Evolutionary conservation across 441 rosid genomes (phyloP).

Genomic region (Rhodomyrtus psidioides): DNA sequence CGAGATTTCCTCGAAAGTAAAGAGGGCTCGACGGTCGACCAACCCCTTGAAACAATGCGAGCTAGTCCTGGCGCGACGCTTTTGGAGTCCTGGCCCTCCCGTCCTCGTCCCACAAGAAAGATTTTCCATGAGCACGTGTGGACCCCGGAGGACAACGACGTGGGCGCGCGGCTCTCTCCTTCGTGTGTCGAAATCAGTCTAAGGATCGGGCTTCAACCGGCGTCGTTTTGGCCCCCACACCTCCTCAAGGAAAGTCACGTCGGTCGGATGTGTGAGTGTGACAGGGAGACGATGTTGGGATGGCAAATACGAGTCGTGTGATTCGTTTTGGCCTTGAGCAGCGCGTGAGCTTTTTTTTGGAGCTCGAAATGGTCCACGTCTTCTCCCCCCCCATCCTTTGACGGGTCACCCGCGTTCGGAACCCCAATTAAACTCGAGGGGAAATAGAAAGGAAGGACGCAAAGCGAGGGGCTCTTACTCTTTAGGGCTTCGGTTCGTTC

Average conservation of each 20-base stretch:
- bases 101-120: not conserved
- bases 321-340: not conserved
- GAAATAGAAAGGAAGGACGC: not conserved
- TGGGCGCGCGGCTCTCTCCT: no score
- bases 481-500: not conserved
- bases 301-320: not conserved
- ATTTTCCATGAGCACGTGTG: not conserved
- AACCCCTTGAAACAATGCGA: not conserved
- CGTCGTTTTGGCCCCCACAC: not conserved
- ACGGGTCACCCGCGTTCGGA: not conserved
- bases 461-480: no score
- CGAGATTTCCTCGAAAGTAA: not conserved
- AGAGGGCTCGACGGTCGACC: not conserved
- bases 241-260: not conserved
- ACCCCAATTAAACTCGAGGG: not conserved
- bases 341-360: not conserved
- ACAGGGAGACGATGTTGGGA: not conserved
- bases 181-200: not conserved
- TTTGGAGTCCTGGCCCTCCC: no score
- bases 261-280: fast-evolving
- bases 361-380: not conserved
- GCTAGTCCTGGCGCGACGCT: not conserved
- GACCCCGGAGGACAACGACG: not conserved
- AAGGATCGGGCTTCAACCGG: not conserved
- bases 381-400: not conserved